phyloP scores from a whole-genome alignment of 129 eudicot species.

The Centella asiatica region DNA sequence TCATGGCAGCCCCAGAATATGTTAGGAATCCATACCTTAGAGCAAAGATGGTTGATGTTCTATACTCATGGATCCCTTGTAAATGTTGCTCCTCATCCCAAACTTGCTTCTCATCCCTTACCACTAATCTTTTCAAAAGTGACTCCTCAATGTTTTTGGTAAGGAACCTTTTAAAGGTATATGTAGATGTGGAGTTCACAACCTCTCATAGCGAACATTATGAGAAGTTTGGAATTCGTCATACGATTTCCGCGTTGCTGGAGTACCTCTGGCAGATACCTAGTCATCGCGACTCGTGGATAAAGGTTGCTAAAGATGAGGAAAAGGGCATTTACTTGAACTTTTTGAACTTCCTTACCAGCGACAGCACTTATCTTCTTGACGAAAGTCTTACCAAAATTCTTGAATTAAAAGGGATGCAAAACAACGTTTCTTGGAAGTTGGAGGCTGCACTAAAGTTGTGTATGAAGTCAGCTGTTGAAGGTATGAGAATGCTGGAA shows the following conservation, averaged over 20 bases:
- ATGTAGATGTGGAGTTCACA: slow-evolving; percentile 95
- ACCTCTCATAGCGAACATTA: slow-evolving; percentile 79
- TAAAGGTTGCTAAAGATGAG: slow-evolving; percentile 96
- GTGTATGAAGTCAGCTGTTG: slow-evolving; percentile 87
- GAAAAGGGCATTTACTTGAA: slow-evolving; percentile 92
- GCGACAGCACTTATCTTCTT: slow-evolving; percentile 84
- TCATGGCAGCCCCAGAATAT: slow-evolving; percentile 97
- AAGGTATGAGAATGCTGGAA: slow-evolving; percentile 86
- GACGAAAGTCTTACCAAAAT: slow-evolving; percentile 96
- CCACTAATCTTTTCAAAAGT: slow-evolving; percentile 79
- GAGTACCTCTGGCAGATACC: slow-evolving; percentile 98
- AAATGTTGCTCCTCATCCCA: no score
- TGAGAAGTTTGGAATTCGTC: slow-evolving; percentile 94
- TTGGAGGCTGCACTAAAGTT: slow-evolving; percentile 89
- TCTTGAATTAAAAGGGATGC: slow-evolving; percentile 94
- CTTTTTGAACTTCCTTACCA: slow-evolving; percentile 78
- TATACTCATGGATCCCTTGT: slow-evolving; percentile 96
- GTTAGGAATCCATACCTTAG: slow-evolving; percentile 88
- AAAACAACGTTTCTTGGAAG: no score
- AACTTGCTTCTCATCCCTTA: slow-evolving; percentile 55
- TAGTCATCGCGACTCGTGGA: slow-evolving; percentile 93
- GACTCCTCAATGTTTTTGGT: slow-evolving; percentile 84
- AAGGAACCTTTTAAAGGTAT: slow-evolving; percentile 83
- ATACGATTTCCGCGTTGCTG: slow-evolving; percentile 89
- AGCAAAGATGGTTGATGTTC: slow-evolving; percentile 98